Base-by-base conservation (phyloP, 495 filamentous ascomycete genomes). In the Daldinia caldariorum region DNA sequence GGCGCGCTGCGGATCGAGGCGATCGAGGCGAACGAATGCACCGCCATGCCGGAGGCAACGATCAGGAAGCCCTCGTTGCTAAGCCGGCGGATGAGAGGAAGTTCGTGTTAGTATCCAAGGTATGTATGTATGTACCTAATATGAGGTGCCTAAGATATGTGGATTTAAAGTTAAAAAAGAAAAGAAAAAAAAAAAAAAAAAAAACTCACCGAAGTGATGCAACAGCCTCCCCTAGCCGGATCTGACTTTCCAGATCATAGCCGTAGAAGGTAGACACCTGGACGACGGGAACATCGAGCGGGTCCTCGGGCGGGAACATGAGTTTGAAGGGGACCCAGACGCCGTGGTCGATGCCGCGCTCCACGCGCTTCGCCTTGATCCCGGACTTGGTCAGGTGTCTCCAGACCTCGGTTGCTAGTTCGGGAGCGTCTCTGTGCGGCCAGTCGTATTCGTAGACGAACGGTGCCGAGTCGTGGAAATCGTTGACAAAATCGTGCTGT, bases 361-460 rank as follows among this genome's bases (percentile, higher is more conserved):
- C 67, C 10, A 61, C 61, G 0, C 67, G 67, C 57, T 70, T 70
- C 6, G 67, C 56, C 18, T 70, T 70, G 34, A 70, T 70, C 5
- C 67, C 67, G 38, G 57, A 35, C 32, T 63, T 56, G 5, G 49
- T 50, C 18, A 70, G 34, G 26, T 70, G 67, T n/a, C 41, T 31
- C 61, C 61, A 70, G 9, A 70, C 61, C 3, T 65, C 61, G 5
- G 41, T 29, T 12, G 67, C 67, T 5, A 70, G 57, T 13, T 58
- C 61, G 6, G 67, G 67, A 0, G 67, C 67, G 29, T 70, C 67
- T 32, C 39, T 12, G 14, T 70, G 67, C 14, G 67, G 61, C 67
- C 67, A 70, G 18, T 70, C 61, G 16, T 70, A 70, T 10, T 70
- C 67, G 41, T 70, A 70, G 32, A 70, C 67, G 32, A 66, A 70